phyloP scores from a whole-genome alignment of 306 rosid species.

The Prunus mira region DNA sequence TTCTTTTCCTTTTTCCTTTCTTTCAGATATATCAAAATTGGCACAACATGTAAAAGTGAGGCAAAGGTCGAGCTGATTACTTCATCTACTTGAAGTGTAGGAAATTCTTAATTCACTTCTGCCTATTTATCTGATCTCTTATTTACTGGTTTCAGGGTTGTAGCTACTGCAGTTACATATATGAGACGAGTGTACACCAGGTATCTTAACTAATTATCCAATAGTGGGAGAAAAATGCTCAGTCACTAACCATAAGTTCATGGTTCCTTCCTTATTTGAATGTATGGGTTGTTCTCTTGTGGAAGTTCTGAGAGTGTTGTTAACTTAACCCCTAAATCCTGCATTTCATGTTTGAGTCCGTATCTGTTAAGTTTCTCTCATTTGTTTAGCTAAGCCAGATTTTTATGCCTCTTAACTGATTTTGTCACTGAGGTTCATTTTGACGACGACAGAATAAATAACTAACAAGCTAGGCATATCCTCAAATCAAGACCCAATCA shows the following conservation, averaged over 20 bases:
- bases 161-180: slow-evolving; percentile 91
- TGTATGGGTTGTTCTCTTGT: neutral
- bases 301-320: neutral
- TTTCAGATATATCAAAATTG: slow-evolving; percentile 76
- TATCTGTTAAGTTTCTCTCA: neutral
- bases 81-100: neutral
- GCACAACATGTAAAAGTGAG: slow-evolving; percentile 85
- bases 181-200: slow-evolving; percentile 95
- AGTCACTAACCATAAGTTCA: neutral
- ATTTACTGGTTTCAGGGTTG: slow-evolving; percentile 66
- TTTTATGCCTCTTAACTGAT: neutral
- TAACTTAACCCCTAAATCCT: neutral
- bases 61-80: slow-evolving; percentile 57
- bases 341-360: neutral
- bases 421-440: neutral
- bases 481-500: neutral
- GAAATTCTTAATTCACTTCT: neutral
- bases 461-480: neutral
- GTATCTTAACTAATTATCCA: slow-evolving; percentile 33
- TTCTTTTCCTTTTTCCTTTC: slow-evolving; percentile 9
- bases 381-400: neutral
- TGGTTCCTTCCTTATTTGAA: slow-evolving; percentile 13
- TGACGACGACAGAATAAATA: too few species aligned
- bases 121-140: slow-evolving; percentile 4
- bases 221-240: neutral